Base-by-base conservation (phyloP, 371 early-diverging fungal species). In the Mucor lusitanicus region DNA sequence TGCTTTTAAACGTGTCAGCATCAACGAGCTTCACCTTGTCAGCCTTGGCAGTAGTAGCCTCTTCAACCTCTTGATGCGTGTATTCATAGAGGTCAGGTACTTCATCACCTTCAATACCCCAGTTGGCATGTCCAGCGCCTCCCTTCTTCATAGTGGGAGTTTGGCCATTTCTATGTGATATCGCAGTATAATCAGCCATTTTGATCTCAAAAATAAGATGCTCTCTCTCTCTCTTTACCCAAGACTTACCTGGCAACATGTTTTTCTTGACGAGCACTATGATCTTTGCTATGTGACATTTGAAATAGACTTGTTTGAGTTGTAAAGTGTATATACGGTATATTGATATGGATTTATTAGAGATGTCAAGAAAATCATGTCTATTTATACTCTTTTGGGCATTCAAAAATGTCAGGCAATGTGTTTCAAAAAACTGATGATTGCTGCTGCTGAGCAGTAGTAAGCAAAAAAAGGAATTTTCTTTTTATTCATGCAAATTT, bases 211-310 rank as follows among this genome's bases (percentile, higher is more conserved):
- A 30, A 48, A 8, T 6, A 3, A 28, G 17, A 17, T 42, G 13
- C 0, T 13, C 37, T 37, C 11, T 30, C 30, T n/a, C 30, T 30
- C 30, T 6, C 30, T n/a, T n/a, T 9, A 35, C 7, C 11, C 8
- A 35, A 37, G 6, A 19, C 35, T 42, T 72, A 72, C 72, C 72
- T 64, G 7, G 74, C 61, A 23, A 70, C 53, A 13, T 74, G 74
- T 23, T 33, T 60, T 42, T 74, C 74, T 48, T 74, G 74, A 11
- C 44, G 61, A 33, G 55, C 30, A 15, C 56, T 25, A 42, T 70
- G 1, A 5, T 48, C 64, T 33, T 67, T 74, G 32, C 61, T 67
- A 21, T 68, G 68, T 19, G 74, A 62, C 74, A 74, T 74, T 42
- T 23, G 60, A 23, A 28, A 46, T 21, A 8, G 30, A 32, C 30